Evolutionary conservation across 2,329 filamentous ascomycete genomes (phyloP), one percentile per base, ranked within the genome.

Genomic region (Dactylonectria estremocensis): DNA sequence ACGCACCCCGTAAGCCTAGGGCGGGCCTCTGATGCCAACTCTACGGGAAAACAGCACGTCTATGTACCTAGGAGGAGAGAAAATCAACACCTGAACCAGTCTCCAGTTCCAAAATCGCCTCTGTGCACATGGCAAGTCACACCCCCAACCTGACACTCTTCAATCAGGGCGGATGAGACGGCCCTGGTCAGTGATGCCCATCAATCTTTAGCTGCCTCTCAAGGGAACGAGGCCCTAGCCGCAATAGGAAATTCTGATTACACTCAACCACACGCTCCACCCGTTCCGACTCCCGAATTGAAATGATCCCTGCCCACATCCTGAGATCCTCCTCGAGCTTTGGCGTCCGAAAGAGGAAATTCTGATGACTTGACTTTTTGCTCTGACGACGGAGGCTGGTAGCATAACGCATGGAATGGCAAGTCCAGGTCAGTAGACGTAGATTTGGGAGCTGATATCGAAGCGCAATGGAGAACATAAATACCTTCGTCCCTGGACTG

Each of bases 231-330:
- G 14, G 40, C 14, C 0, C 22, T 33, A 18, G 64, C 67, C 64
- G 14, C 43, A 64, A 53, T 31, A 43, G 67, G 63, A 16, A 69
- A 66, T 69, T 56, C 46, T 65, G 66, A 68, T 68, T 67, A 64
- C 43, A 16, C 20, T 8, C 40, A 8, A 40, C n/a, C 22, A 40
- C 40, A 11, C 5, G 40, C 16, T n/a, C 14, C 37, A 40, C 37
- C 16, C 5, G 16, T n/a, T 8, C 40, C 16, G n/a, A 8, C n/a
- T 43, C 5, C 16, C 16, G 16, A 14, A 6, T n/a, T n/a, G 40
- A 7, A 6, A 8, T n/a, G 5, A n/a, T 14, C 40, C n/a, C 5
- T 43, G 40, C 6, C n/a, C 7, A n/a, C 40, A 43, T 43, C 40
- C 14, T 28, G 24, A 4, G 24, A 28, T 43, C 16, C 4, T 7